Evolutionary conservation across 306 rosid genomes (phyloP), one percentile per base, ranked within the genome.

Genomic region (Acacia crassicarpa): DNA sequence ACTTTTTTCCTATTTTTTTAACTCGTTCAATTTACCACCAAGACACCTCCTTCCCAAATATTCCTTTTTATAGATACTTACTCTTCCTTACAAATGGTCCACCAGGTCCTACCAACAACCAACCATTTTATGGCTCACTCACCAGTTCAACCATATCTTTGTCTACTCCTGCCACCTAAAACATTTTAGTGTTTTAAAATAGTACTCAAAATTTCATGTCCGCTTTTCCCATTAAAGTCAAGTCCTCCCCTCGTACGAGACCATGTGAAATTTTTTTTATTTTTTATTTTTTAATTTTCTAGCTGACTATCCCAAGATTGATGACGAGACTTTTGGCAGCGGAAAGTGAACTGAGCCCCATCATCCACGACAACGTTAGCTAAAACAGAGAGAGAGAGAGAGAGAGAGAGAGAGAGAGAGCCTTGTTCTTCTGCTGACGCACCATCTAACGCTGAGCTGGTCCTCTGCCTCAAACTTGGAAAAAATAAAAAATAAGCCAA

Each of bases 41-140:
- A 25, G 84, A 75, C 80, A n/a, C 35, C 68, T 65, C 44, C 10
- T 33, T 74, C 69, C 87, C n/a, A 41, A 51, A 62, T 76, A 84
- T 75, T 70, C 82, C 75, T 61, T 40, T 74, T 66, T 58, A 79
- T 30, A 80, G 84, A 76, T 84, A 48, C 81, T 73, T n/a, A 4
- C 41, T 3, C 59, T 25, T 61, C 67, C 78, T 86, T 76, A 49
- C 78, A 77, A n/a, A 83, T 83, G 86, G 77, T 67, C 87, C 86
- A 79, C 77, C 53, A 20, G 83, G 69, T 88, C 81, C 75, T 22
- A 67, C 85, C 70, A 86, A 81, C 86, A 82, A 91, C 97, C 87
- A 79, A 81, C 87, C 84, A 48, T 78, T 84, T 82, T 72, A 80
- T 71, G 79, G 75, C 79, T 80, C 82, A 58, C 72, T 85, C 83